Percentiles rank a stretch among this genome's conserved stretches.
phyloP scores from a whole-genome alignment of 345 rosid genomes.

The Turritis glabra region DNA sequence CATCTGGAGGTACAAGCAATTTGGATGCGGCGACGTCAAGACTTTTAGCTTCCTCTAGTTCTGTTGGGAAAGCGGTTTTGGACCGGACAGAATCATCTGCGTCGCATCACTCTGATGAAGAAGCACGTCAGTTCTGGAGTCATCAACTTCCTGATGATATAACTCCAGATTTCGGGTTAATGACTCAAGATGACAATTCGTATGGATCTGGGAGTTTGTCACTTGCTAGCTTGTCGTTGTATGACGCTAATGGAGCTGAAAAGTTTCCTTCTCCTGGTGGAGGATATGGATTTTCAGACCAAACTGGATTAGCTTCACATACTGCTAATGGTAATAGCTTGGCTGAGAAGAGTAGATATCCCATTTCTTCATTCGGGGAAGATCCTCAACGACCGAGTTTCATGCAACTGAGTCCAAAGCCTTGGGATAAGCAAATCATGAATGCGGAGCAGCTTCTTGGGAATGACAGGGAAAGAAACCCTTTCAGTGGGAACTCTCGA shows the following conservation, averaged over 20 bases:
- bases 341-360: constrained; percentile 57
- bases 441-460: constrained; percentile 60
- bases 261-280: constrained; percentile 57
- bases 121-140: constrained; percentile 88
- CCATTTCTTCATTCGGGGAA: constrained; percentile 62
- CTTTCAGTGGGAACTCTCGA: constrained; percentile 55
- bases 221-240: constrained; percentile 72
- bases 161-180: constrained; percentile 88
- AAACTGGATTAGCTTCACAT: constrained; percentile 52
- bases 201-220: constrained; percentile 66
- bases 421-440: constrained; percentile 79
- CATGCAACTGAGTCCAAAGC: constrained; percentile 54
- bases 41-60: constrained; percentile 53
- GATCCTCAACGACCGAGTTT: constrained; percentile 52
- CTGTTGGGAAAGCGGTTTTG: constrained; percentile 65
- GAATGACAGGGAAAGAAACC: constrained; percentile 53
- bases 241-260: constrained; percentile 51
- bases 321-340: constrained; percentile 57
- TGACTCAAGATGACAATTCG: constrained; percentile 67
- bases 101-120: constrained; percentile 89
- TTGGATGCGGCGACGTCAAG: constrained; percentile 46
- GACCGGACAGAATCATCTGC: constrained; percentile 71
- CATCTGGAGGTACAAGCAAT: constrained; percentile 50
- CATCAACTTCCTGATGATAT: constrained; percentile 96
- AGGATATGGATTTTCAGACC: constrained; percentile 54